These are phyloP conservation scores for Penicillium mononematosum DNA, from an alignment of 495 filamentous ascomycete genomes.

Conservation along the genomic window DNA sequence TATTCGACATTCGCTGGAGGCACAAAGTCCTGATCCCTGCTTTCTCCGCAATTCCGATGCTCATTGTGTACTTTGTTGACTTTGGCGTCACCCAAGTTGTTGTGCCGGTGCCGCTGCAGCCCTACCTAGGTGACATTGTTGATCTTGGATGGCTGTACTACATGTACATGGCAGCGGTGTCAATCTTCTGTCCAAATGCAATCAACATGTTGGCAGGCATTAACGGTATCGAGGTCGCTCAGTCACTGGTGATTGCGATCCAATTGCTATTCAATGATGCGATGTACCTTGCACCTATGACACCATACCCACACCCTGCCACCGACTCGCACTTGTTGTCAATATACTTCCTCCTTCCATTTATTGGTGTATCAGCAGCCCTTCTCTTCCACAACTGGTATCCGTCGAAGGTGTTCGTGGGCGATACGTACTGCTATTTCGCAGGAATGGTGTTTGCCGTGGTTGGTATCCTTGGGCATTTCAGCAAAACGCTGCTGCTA, in stretches of 20 bases:
- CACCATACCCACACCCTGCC: constrained; percentile 83
- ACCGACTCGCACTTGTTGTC: constrained; percentile 95
- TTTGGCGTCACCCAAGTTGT: constrained; percentile 96
- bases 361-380: constrained; percentile 86
- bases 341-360: constrained; percentile 89
- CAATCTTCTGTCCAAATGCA: constrained; percentile 95
- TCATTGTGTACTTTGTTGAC: constrained; percentile 97
- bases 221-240: constrained; percentile 94
- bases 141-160: constrained; percentile 92
- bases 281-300: constrained; percentile 60
- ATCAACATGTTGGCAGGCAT: constrained; percentile 99
- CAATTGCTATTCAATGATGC: constrained; percentile 88
- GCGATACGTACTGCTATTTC: constrained; percentile 99
- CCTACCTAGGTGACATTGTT: constrained; percentile 76
- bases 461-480: constrained; percentile 93
- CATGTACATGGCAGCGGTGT: constrained; percentile 88
- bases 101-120: constrained; percentile 77
- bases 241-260: constrained; percentile 86
- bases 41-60: constrained; percentile 88
- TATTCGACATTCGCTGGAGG: constrained; percentile 97
- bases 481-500: constrained; percentile 92
- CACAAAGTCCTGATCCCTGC: constrained; percentile 98
- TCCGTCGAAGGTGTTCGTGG: constrained; percentile 90
- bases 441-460: constrained; percentile 98
- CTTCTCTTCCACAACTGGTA: constrained; percentile 94